phyloP scores from a whole-genome alignment of 306 rosid species.

The Rubus parviflorus region DNA sequence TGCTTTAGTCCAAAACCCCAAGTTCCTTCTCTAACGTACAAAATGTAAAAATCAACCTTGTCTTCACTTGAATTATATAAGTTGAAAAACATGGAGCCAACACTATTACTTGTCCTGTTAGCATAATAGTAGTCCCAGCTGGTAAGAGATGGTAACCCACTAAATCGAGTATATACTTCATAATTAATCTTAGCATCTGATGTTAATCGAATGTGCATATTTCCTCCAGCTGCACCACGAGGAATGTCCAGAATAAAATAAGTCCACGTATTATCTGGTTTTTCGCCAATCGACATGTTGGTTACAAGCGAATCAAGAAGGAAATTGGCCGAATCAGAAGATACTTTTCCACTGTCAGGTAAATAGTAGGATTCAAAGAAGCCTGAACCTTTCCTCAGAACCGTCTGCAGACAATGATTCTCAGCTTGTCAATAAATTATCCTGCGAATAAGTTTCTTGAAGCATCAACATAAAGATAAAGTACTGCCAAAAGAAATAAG shows the following conservation, averaged over 20 bases:
- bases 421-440: constrained; percentile 50
- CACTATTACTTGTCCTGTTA: constrained; percentile 74
- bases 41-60: constrained; percentile 65
- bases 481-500: constrained; percentile 18
- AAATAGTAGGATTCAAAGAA: constrained; percentile 84
- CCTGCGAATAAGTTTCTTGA: constrained; percentile 37
- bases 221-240: constrained; percentile 87
- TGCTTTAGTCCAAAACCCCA: constrained; percentile 86
- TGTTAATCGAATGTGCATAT: constrained; percentile 59
- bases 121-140: constrained; percentile 81
- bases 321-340: constrained; percentile 55
- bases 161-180: constrained; percentile 83
- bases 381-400: constrained; percentile 52
- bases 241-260: constrained; percentile 79
- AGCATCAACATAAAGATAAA: constrained; percentile 39
- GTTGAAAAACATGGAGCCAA: constrained; percentile 69
- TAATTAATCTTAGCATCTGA: constrained; percentile 52
- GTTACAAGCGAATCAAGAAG: constrained; percentile 71
- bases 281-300: constrained; percentile 46
- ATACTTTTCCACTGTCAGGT: constrained; percentile 57
- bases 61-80: constrained; percentile 64
- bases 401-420: constrained; percentile 81
- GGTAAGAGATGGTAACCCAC: constrained; percentile 83
- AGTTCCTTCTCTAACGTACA: constrained; percentile 88
- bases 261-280: constrained; percentile 59